phyloP scores from a whole-genome alignment of 2,329 filamentous ascomycete genomes.

The Fusarium denticulatum region DNA sequence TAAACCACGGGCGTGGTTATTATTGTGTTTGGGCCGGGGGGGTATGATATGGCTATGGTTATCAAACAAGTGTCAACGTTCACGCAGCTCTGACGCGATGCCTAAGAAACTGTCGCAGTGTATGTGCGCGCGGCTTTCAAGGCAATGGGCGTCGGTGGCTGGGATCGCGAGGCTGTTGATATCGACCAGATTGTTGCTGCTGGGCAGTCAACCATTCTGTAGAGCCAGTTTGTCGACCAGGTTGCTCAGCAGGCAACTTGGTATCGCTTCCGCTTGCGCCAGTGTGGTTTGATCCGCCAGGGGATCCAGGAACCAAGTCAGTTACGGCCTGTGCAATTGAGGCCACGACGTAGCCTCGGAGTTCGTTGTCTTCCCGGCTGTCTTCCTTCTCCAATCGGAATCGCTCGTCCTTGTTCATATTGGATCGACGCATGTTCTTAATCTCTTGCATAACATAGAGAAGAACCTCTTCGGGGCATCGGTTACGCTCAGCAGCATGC shows the following conservation, averaged over 20 bases:
- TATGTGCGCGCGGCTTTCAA: slow-evolving; percentile 38
- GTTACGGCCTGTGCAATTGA: slow-evolving; percentile 79
- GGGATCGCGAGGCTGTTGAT: slow-evolving; percentile 59
- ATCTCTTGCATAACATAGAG: slow-evolving; percentile 94
- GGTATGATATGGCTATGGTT: background rate
- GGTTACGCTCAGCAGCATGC: slow-evolving; percentile 77
- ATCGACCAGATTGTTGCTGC: slow-evolving; percentile 55
- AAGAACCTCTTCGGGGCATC: slow-evolving; percentile 88
- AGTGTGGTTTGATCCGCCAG: slow-evolving; percentile 38
- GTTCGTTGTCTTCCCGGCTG: slow-evolving; percentile 76
- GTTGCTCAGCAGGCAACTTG: slow-evolving; percentile 70
- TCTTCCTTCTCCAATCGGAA: slow-evolving; percentile 86
- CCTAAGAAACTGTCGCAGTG: slow-evolving; percentile 24
- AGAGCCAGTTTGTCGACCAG: slow-evolving; percentile 61
- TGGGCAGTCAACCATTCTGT: slow-evolving; percentile 62
- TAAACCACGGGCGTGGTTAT: slow-evolving; percentile 26
- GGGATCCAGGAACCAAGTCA: slow-evolving; percentile 66
- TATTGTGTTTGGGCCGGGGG: slow-evolving; percentile 3
- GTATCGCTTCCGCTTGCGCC: slow-evolving; percentile 59
- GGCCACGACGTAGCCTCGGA: slow-evolving; percentile 77
- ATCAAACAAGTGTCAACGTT: slow-evolving; percentile 1
- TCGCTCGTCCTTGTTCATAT: slow-evolving; percentile 86
- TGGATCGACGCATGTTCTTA: slow-evolving; percentile 81
- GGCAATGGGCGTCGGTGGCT: slow-evolving; percentile 52
- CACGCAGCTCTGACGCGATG: slow-evolving; percentile 6